phyloP scores from a whole-genome alignment of 768 basidiomycete genomes.

The Podaxis pistillaris region DNA sequence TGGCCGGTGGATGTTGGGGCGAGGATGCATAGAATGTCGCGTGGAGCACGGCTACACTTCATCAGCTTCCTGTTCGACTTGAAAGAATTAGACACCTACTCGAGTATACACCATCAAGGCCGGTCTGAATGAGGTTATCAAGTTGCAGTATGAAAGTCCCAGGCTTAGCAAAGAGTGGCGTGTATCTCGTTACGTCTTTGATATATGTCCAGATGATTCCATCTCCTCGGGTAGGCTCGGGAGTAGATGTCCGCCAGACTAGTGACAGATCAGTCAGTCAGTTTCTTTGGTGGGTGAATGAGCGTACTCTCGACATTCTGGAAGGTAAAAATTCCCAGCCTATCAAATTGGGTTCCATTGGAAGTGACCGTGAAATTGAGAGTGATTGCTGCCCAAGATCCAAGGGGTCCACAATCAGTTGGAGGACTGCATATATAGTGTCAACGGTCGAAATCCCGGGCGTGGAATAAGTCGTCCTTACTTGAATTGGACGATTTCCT shows the following conservation, averaged over 20 bases:
- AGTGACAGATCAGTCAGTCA: neutral
- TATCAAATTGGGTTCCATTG: conserved; percentile 77
- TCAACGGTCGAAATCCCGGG: neutral
- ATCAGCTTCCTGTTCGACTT: neutral
- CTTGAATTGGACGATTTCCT: conserved; percentile 64
- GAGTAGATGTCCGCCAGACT: conserved; percentile 83
- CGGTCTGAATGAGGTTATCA: conserved; percentile 61
- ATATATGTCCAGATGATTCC: conserved; percentile 80
- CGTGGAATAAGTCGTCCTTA: conserved; percentile 22
- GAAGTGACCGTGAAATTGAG: conserved; percentile 77
- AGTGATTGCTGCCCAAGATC: conserved; percentile 74
- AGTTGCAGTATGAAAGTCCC: conserved; percentile 74
- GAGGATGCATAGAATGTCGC: conserved; percentile 75
- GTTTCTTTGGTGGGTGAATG: neutral
- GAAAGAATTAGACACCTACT: conserved; percentile 36
- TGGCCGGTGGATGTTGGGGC: conserved; percentile 50
- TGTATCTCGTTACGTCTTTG: conserved; percentile 75
- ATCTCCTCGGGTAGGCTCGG: conserved; percentile 62
- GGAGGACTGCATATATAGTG: conserved; percentile 51
- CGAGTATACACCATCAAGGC: conserved; percentile 66
- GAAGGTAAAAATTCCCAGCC: conserved; percentile 71
- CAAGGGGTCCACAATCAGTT: conserved; percentile 63
- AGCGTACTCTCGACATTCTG: conserved; percentile 72
- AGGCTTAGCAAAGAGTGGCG: conserved; percentile 63
- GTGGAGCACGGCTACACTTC: conserved; percentile 52